phyloP scores from a whole-genome alignment of 176 grass and related monocot species.

The Paspalum notatum region DNA sequence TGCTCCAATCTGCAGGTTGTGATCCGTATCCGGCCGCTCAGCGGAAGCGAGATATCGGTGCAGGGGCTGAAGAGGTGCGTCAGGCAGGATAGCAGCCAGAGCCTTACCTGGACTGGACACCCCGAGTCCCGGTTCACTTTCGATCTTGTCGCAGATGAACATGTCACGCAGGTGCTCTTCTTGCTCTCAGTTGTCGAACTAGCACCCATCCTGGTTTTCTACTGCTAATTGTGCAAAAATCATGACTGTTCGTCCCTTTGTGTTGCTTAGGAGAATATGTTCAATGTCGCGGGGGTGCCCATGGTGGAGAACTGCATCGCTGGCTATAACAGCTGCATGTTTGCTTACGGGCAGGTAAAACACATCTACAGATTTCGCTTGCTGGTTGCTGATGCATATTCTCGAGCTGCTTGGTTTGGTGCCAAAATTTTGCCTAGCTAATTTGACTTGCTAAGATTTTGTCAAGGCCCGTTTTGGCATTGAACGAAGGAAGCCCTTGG shows the following conservation, averaged over 20 bases:
- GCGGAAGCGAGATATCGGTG: constrained; percentile 69
- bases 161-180: constrained; percentile 71
- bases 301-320: constrained; percentile 98
- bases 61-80: constrained; percentile 77
- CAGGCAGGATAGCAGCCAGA: constrained; percentile 80
- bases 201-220: neutral
- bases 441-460: too few species aligned
- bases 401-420: too few species aligned
- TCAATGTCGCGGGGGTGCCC: constrained; percentile 88
- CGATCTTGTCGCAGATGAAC: constrained; percentile 92
- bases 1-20: constrained; percentile 55
- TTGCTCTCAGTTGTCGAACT: neutral
- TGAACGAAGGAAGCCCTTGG: too few species aligned
- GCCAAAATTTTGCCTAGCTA: too few species aligned
- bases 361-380: neutral
- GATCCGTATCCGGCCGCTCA: constrained; percentile 86
- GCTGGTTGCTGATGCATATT: neutral
- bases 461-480: too few species aligned
- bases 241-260: neutral
- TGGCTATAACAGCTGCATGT: constrained; percentile 98
- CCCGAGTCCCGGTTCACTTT: constrained; percentile 97
- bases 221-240: neutral
- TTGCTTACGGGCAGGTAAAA: constrained; percentile 95
- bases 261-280: constrained; percentile 73
- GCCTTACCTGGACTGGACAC: constrained; percentile 80